These are phyloP conservation scores for Neltuma alba DNA, from an alignment of 306 rosid genomes.

Conservation along the genomic window DNA sequence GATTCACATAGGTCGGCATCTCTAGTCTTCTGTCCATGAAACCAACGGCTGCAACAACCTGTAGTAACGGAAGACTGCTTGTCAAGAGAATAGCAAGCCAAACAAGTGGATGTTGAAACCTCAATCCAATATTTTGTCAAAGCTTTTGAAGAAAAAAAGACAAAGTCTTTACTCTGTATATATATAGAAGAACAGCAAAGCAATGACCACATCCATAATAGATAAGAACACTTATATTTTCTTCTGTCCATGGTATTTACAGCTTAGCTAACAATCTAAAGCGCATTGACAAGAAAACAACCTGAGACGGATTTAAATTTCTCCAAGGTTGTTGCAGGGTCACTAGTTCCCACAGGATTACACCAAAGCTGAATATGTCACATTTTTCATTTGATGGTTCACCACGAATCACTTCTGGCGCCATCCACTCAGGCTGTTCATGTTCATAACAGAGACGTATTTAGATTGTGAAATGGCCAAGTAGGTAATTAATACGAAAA, in stretches of 20 bases:
- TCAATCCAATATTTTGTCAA: not conserved
- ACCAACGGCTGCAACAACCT: conserved; percentile 97
- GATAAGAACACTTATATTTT: not conserved
- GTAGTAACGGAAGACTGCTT: conserved; percentile 9
- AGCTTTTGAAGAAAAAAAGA: not conserved
- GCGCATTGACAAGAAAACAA: conserved; percentile 32
- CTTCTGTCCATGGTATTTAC: conserved; percentile 16
- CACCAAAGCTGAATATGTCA: conserved; percentile 93
- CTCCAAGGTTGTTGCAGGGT: conserved; percentile 94
- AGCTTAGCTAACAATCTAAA: conserved; percentile 22
- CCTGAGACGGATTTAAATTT: conserved; percentile 80
- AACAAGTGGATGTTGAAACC: not conserved
- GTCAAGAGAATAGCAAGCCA: conserved; percentile 29
- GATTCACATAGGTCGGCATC: conserved; percentile 74
- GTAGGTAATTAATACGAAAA: conserved; percentile 8
- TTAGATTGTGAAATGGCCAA: conserved; percentile 37
- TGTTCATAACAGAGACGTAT: conserved; percentile 4
- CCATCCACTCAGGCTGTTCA: conserved; percentile 93
- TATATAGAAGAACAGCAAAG: not conserved
- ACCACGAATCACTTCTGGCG: conserved; percentile 94
- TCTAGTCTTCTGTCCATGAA: conserved; percentile 78
- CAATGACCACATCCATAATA: conserved; percentile 18
- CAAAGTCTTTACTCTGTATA: not conserved
- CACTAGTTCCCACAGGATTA: conserved; percentile 91
- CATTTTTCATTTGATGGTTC: conserved; percentile 90